Evolutionary conservation across 2,329 filamentous ascomycete genomes (phyloP), one percentile per base, ranked within the genome.

Genomic region (Claviceps sp.): DNA sequence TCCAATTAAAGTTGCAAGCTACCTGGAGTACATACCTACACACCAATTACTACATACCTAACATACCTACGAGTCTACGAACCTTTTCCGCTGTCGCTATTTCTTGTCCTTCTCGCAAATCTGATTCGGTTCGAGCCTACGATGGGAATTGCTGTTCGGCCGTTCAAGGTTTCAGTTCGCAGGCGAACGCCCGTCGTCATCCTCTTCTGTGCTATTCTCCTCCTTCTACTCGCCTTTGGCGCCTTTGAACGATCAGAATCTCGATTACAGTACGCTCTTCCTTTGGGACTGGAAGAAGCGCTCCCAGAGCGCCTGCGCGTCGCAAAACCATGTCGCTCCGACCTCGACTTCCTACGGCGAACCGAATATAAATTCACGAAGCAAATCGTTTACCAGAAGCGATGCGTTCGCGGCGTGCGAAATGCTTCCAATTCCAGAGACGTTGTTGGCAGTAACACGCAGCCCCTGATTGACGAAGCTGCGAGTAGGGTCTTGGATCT

Each of bases 341-440:
- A 61, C 5, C 54, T 66, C 53, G 61, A 65, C 17, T 60, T 66
- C 51, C 56, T 68, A 14, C 61, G 60, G 37, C 62, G 62, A 4
- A 48, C 57, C 22, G 56, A 59, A 3, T 63, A 67, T 40, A 57
- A 59, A 24, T 59, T 77, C 40, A 71, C 70, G 13, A 64, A 68
- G 46, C 65, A 66, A 19, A 64, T 77, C 44, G 54, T 68, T 40
- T 76, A 73, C 58, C 67, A 68, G 16, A 69, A 70, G 16, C 68
- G 70, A 30, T 75, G 73, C 55, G 64, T 77, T 54, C 65, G 65
- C 30, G 68, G 71, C 6, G 52, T 62, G 5, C 60, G 64, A 43
- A 64, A 65, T 24, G 53, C 58, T 19, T 57, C 61, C 4, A 56
- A 67, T 44, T 63, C 72, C 52, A 65, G 72, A 41, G 59, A 66